These are phyloP conservation scores for Limnomonas spitsbergensis DNA, from an alignment of 139 green algal species.

Conservation along the genomic window DNA sequence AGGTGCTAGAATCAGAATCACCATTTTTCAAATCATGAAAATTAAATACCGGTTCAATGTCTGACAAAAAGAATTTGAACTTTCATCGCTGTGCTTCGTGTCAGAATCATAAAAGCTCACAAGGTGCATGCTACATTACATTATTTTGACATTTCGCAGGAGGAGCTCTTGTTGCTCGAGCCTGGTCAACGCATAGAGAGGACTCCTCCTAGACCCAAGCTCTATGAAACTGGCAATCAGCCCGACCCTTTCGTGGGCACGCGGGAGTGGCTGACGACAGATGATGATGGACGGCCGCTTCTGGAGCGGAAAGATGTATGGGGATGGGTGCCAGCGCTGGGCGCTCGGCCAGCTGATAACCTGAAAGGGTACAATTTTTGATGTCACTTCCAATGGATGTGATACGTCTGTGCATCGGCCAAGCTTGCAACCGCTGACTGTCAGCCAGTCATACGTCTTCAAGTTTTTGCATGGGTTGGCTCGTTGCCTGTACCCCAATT, in stretches of 20 bases:
- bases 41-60: too few species aligned
- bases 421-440: not conserved
- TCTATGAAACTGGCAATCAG: conserved; percentile 1
- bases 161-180: conserved; percentile 52
- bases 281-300: too few species aligned
- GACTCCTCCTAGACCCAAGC: not conserved
- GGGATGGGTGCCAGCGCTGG: too few species aligned
- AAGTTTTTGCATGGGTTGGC: not conserved
- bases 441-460: not conserved
- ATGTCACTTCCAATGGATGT: not conserved
- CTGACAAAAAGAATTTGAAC: not conserved
- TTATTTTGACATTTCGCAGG: conserved; percentile 41
- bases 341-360: too few species aligned
- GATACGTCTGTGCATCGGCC: not conserved
- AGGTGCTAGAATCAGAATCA: too few species aligned
- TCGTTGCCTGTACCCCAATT: not conserved
- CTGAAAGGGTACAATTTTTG: too few species aligned
- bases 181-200: conserved; percentile 30
- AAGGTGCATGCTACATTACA: not conserved
- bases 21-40: too few species aligned
- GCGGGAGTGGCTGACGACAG: too few species aligned
- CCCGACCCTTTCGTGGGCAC: too few species aligned
- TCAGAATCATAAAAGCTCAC: not conserved
- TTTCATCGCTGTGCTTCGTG: not conserved
- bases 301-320: too few species aligned